Conservation (phyloP, 768 basidiomycete species). For the Termitomyces sp. region DNA sequence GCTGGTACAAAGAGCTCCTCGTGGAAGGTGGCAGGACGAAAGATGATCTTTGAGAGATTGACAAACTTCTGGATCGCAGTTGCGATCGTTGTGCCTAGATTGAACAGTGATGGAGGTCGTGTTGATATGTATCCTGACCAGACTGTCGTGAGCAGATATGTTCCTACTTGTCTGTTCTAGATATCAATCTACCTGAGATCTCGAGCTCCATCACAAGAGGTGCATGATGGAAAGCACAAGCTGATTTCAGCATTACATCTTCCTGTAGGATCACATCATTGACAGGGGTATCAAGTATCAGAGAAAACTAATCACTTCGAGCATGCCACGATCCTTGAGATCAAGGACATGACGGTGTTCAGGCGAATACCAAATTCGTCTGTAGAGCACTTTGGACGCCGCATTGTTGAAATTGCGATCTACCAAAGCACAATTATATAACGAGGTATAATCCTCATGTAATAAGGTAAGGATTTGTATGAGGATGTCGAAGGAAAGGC, state of each 20-base stretch:
- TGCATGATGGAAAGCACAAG: conserved; percentile 36
- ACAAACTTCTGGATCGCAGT: conserved; percentile 26
- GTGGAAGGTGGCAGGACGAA: conserved; percentile 32
- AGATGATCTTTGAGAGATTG: conserved; percentile 28
- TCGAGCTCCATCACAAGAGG: conserved; percentile 37
- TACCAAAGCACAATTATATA: conserved; percentile 42
- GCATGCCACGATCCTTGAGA: conserved; percentile 30
- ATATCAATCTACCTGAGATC: conserved; percentile 36
- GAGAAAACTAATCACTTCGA: conserved; percentile 25
- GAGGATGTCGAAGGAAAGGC: conserved; percentile 33
- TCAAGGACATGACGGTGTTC: conserved; percentile 27
- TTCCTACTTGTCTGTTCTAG: too few species aligned
- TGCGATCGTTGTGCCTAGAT: conserved; percentile 23
- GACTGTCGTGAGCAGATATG: not conserved
- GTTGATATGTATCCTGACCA: conserved; percentile 19
- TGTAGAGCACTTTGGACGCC: conserved; percentile 44
- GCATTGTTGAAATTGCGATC: conserved; percentile 41
- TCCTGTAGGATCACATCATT: conserved; percentile 17
- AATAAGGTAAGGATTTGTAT: conserved; percentile 29
- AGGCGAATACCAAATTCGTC: conserved; percentile 39
- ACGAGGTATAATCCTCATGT: conserved; percentile 27
- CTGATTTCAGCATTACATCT: conserved; percentile 35
- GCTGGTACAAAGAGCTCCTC: conserved; percentile 29
- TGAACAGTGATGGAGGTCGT: conserved; percentile 28
- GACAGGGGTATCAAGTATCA: not conserved